phyloP scores from a whole-genome alignment of 1,284 basidiomycete genomes.

The Coniferiporia weirii region DNA sequence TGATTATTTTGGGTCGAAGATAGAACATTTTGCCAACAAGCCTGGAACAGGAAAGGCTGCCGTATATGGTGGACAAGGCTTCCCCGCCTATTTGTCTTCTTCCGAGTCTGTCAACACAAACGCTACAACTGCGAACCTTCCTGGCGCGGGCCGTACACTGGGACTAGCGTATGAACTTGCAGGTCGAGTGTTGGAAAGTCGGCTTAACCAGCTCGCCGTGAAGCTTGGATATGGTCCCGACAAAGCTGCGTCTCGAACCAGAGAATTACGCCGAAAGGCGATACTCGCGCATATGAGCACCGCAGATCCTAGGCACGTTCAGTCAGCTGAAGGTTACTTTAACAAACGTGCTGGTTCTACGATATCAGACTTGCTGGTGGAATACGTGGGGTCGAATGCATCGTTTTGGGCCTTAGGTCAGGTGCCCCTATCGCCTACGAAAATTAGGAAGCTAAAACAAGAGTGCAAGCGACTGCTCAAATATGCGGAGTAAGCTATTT shows the following conservation, averaged over 20 bases:
- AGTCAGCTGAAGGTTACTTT: neutral
- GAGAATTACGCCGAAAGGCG: neutral
- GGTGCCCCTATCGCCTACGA: neutral
- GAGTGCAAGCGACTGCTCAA: neutral
- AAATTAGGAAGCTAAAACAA: neutral
- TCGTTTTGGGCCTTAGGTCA: neutral
- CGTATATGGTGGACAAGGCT: neutral
- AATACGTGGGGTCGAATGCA: neutral
- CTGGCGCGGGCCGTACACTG: neutral
- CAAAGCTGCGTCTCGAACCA: neutral
- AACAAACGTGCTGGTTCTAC: neutral
- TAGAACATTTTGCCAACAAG: neutral
- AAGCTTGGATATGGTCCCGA: neutral
- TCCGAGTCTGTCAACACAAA: neutral
- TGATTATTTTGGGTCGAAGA: neutral
- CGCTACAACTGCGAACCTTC: neutral
- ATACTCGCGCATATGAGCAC: neutral
- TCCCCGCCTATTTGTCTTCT: neutral
- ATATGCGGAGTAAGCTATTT: neutral
- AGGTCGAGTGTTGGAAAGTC: neutral
- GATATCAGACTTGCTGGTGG: neutral
- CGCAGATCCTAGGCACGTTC: neutral
- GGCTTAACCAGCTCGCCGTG: neutral
- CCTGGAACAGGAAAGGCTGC: neutral
- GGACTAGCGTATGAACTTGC: neutral